These are phyloP conservation scores for Ganoderma meredithae DNA, from an alignment of 1,284 basidiomycete species.

Conservation along the genomic window DNA sequence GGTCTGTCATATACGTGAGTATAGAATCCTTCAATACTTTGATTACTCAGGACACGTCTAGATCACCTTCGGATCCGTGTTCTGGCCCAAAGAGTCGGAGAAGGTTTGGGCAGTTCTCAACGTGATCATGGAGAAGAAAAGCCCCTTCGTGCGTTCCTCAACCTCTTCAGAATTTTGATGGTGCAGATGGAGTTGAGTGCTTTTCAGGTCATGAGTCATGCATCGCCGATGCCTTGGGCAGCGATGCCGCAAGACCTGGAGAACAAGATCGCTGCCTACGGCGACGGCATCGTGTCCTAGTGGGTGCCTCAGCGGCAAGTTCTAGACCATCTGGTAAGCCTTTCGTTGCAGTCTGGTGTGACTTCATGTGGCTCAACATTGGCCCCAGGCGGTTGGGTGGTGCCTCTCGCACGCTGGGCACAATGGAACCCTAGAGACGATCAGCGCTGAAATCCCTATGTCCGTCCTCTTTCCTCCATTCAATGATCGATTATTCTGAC, in stretches of 20 bases:
- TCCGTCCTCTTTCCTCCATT: not conserved
- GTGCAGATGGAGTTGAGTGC: not conserved
- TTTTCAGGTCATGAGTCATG: constrained; percentile 3
- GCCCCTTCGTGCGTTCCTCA: constrained; percentile 28
- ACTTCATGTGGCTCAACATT: not conserved
- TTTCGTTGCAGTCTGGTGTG: not conserved
- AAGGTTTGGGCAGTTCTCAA: constrained; percentile 29
- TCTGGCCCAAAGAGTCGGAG: constrained; percentile 25
- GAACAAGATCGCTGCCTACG: constrained; percentile 4
- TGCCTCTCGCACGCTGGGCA: constrained; percentile 2
- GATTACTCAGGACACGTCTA: not conserved
- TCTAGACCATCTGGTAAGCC: constrained; percentile 11
- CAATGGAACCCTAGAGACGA: constrained; percentile 25
- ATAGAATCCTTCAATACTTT: no score
- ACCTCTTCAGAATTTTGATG: no score
- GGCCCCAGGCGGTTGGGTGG: not conserved
- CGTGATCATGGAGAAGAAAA: constrained; percentile 25
- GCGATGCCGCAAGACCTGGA: not conserved
- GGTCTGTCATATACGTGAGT: constrained; percentile 35
- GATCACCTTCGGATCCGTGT: constrained; percentile 32
- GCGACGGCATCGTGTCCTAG: constrained; percentile 9
- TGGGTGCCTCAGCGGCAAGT: constrained; percentile 19
- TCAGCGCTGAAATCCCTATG: constrained; percentile 21
- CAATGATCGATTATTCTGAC: not conserved
- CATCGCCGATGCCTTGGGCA: constrained; percentile 1